These are phyloP conservation scores for Copromyces sp. DNA, from an alignment of 495 filamentous ascomycete genomes.

Conservation along the genomic window DNA sequence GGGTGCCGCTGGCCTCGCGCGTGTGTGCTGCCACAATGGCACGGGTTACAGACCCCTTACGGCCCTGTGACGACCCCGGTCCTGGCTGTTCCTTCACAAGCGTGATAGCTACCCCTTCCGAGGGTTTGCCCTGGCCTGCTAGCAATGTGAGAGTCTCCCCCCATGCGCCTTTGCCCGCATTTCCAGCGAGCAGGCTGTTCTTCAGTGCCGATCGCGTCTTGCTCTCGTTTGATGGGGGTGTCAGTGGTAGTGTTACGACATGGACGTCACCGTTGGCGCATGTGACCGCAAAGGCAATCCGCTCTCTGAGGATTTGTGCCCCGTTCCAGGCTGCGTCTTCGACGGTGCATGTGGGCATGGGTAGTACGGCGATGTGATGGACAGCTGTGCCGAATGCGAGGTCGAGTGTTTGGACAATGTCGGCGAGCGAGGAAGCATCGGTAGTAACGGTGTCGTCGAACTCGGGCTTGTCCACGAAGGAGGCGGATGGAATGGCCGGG, in stretches of 20 bases:
- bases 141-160: slow-evolving; percentile 51
- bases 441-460: slow-evolving; percentile 35
- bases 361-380: slow-evolving; percentile 49
- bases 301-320: slow-evolving; percentile 48
- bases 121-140: slow-evolving; percentile 48
- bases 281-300: slow-evolving; percentile 59
- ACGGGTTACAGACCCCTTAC: slow-evolving; percentile 26
- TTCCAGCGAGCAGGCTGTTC: slow-evolving; percentile 30
- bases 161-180: slow-evolving; percentile 47
- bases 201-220: slow-evolving; percentile 39
- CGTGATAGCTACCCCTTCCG: slow-evolving; percentile 56
- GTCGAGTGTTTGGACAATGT: slow-evolving; percentile 57
- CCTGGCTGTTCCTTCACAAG: slow-evolving; percentile 38
- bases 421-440: slow-evolving; percentile 32
- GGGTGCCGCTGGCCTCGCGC: slow-evolving; percentile 51
- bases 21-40: slow-evolving; percentile 47
- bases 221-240: slow-evolving; percentile 56
- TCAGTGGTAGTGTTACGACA: slow-evolving; percentile 62
- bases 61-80: slow-evolving; percentile 3
- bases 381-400: slow-evolving; percentile 55
- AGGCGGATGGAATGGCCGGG: slow-evolving; percentile 8
- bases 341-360: slow-evolving; percentile 32
- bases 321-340: slow-evolving; percentile 45
- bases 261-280: slow-evolving; percentile 60
- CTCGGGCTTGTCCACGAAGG: slow-evolving; percentile 36